These are phyloP conservation scores for Solanum pennellii DNA, from an alignment of 257 asterid species.

Conservation along the genomic window DNA sequence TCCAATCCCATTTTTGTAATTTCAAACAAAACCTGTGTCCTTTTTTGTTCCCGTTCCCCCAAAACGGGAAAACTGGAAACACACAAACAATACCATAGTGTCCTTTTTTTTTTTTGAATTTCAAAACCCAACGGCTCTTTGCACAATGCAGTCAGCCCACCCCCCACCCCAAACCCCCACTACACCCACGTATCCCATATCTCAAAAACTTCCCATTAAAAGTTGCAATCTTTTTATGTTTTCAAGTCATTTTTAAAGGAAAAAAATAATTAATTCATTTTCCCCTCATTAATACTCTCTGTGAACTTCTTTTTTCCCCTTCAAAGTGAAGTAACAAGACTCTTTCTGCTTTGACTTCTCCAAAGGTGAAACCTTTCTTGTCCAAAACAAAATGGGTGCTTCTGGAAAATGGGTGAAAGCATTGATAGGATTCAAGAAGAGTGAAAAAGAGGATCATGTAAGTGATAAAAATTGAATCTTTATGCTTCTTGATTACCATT, in stretches of 20 bases:
- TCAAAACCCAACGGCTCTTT: conserved; percentile 45
- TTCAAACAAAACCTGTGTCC: conserved; percentile 2
- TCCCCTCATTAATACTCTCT: not conserved
- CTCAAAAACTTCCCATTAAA: not conserved
- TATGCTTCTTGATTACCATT: not conserved
- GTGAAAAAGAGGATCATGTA: conserved; percentile 67
- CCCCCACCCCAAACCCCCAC: not conserved
- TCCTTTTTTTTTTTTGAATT: conserved; percentile 26
- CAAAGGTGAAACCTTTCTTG: not conserved
- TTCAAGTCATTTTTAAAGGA: not conserved
- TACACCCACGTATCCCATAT: not conserved
- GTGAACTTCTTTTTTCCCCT: not conserved
- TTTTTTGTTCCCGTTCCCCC: not conserved
- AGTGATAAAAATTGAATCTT: conserved; percentile 22
- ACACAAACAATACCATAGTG: not conserved
- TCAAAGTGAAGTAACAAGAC: not conserved
- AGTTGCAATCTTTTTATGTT: not conserved
- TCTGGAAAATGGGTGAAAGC: conserved; percentile 90
- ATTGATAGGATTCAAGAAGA: conserved; percentile 62
- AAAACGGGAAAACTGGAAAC: conserved; percentile 35
- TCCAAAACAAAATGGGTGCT: conserved; percentile 48
- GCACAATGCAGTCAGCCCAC: conserved; percentile 5
- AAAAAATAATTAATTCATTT: not conserved
- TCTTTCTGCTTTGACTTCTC: not conserved
- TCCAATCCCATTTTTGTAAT: conserved; percentile 16